Evolutionary conservation across 2,329 filamentous ascomycete species (phyloP).

Genomic region (Berkeleyomyces basicola): DNA sequence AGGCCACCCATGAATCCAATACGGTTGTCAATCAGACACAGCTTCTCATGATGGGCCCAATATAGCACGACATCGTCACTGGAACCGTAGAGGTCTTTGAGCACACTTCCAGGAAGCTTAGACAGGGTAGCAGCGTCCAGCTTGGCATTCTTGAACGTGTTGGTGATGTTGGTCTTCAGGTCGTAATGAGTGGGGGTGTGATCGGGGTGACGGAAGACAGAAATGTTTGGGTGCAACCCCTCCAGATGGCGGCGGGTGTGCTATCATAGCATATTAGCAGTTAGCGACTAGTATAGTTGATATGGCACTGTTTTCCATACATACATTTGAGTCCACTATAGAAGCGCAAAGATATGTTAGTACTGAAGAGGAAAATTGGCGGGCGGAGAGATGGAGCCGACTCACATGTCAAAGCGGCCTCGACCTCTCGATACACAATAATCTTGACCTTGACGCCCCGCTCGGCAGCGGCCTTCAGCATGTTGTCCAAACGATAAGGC

Average conservation of each 20-base stretch:
- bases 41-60: constrained; percentile 90
- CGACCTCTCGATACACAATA: constrained; percentile 86
- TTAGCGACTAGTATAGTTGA: background rate
- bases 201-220: constrained; percentile 80
- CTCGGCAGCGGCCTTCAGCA: constrained; percentile 68
- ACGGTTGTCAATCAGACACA: constrained; percentile 64
- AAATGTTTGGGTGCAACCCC: constrained; percentile 63
- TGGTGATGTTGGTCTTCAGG: constrained; percentile 49
- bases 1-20: constrained; percentile 83
- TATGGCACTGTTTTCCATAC: constrained; percentile 19
- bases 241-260: constrained; percentile 73
- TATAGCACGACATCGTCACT: constrained; percentile 68
- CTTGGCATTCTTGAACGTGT: constrained; percentile 33
- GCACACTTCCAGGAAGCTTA: constrained; percentile 52
- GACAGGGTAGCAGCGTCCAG: constrained; percentile 37
- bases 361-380: background rate
- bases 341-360: constrained; percentile 12
- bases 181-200: constrained; percentile 61
- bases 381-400: constrained; percentile 21
- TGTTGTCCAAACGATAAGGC: constrained; percentile 65
- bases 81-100: constrained; percentile 69
- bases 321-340: constrained; percentile 26
- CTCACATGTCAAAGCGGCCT: constrained; percentile 63
- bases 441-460: constrained; percentile 71
- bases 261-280: constrained; percentile 19